Base-by-base conservation (phyloP, 495 filamentous ascomycete genomes). In the Hyaloscypha bicolor region DNA sequence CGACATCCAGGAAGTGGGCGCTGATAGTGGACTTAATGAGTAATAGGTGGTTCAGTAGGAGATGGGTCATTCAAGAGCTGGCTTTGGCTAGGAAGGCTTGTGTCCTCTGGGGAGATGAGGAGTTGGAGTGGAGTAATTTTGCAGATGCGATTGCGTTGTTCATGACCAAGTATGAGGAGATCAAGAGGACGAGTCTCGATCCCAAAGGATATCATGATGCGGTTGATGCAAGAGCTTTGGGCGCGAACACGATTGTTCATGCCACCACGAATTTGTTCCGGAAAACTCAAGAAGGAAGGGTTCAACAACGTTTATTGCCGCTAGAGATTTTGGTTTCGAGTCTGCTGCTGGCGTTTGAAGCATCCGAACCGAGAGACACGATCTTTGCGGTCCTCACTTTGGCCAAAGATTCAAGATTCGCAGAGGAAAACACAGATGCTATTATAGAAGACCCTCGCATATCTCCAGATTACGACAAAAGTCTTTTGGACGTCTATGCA, bases 51-150 rank as follows among this genome's bases (percentile, higher is more conserved):
- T 79, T 79, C 45, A 75, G 70, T 29, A 71, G 77, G 0, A 70
- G 76, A 0, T 79, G 77, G 77, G 73, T 77, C 21, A 68, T 79
- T 6, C 78, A 81, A 63, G 79, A 81, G 52, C 71, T 80, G 19
- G 76, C 78, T 4, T 61, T 80, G 32, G 72, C 78, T 1, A 67
- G 69, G 25, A 62, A 63, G 5, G 76, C 76, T 12, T 71, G 39
- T 19, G 58, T 79, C 8, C 64, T 69, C 32, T 79, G 72, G 45
- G 77, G 77, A 9, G 39, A 57, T 11, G 63, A 77, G 11, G 30
- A 52, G 16, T 65, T 78, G 22, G 16, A 63, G 6, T 79, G 75
- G 77, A 39, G 63, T 9, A 63, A 76, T n/a, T 75, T 79, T 39
- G 73, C 77, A 12, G 75, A 73, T 55, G 70, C 70, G 4, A 62